Percentiles rank a stretch among this genome's conserved stretches.
Evolutionary conservation across 2,329 filamentous ascomycete genomes (phyloP).

Genomic region (Aspergillus cejpii): DNA sequence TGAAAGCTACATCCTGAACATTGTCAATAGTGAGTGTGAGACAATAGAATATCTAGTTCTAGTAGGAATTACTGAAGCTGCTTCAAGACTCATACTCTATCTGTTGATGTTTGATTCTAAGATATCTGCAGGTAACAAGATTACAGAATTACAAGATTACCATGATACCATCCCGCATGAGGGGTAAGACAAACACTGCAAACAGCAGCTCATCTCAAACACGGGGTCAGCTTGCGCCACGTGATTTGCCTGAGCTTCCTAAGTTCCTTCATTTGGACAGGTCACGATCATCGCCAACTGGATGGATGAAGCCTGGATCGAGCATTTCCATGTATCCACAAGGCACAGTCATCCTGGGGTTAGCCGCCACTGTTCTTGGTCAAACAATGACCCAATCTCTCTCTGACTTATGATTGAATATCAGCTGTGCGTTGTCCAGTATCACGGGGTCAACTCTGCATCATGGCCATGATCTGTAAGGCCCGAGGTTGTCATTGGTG

Average conservation of each 20-base stretch:
- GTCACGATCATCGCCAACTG: neutral
- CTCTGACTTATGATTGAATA: neutral
- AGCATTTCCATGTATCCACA: conserved; percentile 1
- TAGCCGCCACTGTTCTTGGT: conserved; percentile 4
- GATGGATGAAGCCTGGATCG: neutral
- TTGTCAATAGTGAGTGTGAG: too few relatives aligned
- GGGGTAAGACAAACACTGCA: conserved; percentile 14
- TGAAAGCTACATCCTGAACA: too few relatives aligned
- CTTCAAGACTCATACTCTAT: too few relatives aligned
- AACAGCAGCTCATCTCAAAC: conserved; percentile 6
- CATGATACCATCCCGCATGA: conserved; percentile 12
- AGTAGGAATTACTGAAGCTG: too few relatives aligned
- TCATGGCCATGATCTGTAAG: conserved; percentile 15
- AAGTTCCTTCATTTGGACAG: neutral
- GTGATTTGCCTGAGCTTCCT: conserved; percentile 9
- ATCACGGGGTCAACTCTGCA: conserved; percentile 7
- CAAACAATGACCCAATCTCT: neutral
- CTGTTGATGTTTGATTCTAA: too few relatives aligned
- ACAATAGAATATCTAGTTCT: too few relatives aligned
- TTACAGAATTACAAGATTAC: neutral
- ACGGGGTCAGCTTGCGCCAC: conserved; percentile 7
- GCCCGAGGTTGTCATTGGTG: conserved; percentile 11
- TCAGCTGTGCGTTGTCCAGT: conserved; percentile 2
- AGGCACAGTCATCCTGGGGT: neutral
- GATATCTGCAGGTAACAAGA: conserved; percentile 1